These are phyloP conservation scores for Hyphopichia buzzinii DNA, from an alignment of 1,139 yeast species.

Conservation along the genomic window DNA sequence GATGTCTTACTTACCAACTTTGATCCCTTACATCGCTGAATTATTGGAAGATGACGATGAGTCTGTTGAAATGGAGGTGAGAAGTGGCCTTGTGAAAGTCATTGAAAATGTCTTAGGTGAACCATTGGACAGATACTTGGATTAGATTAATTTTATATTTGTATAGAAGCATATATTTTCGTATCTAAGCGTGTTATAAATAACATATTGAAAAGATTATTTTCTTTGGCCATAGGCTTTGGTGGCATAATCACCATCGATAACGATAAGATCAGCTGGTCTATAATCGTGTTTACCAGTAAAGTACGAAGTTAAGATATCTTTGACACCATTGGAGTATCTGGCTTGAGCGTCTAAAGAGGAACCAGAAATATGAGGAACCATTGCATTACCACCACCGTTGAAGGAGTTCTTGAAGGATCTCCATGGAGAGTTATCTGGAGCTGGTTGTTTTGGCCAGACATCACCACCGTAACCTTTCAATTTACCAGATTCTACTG, in stretches of 20 bases:
- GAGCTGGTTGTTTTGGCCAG: conserved; percentile 82
- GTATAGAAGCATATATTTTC: too few species aligned
- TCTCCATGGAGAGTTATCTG: conserved; percentile 77
- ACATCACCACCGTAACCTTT: conserved; percentile 86
- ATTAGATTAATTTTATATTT: conserved; percentile 29
- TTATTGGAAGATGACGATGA: conserved; percentile 94
- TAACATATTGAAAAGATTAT: conserved; percentile 5
- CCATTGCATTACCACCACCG: conserved; percentile 83
- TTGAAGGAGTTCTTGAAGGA: conserved; percentile 51
- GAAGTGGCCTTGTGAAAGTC: conserved; percentile 88
- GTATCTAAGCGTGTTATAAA: neutral
- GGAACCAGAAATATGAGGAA: conserved; percentile 80
- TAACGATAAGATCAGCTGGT: conserved; percentile 71
- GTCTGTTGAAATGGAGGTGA: conserved; percentile 84
- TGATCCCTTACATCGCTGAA: conserved; percentile 95
- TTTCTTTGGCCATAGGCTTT: conserved; percentile 64
- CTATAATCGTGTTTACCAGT: conserved; percentile 62
- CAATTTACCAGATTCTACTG: conserved; percentile 64
- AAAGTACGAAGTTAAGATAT: conserved; percentile 63
- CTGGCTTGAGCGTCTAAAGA: conserved; percentile 77
- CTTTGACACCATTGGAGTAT: conserved; percentile 67
- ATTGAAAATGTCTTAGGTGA: conserved; percentile 93
- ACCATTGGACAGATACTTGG: conserved; percentile 85
- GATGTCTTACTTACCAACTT: conserved; percentile 86
- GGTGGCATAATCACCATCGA: conserved; percentile 71